Conservation (phyloP, 140 eudicot species). For the Anethum foeniculum region DNA sequence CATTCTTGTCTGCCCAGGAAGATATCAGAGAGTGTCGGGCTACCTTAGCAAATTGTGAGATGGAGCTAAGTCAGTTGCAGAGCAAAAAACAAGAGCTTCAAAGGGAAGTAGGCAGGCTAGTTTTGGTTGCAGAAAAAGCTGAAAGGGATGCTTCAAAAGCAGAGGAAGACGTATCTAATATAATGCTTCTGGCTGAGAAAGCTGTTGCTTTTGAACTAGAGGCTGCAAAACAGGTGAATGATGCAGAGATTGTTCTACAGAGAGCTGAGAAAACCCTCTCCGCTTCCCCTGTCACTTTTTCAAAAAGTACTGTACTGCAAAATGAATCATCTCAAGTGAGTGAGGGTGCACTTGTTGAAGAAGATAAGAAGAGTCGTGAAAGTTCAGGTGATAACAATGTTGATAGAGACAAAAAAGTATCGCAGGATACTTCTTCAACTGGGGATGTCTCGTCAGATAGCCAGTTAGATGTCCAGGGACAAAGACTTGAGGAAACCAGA, state of each 20-base stretch:
- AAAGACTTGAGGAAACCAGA: constrained; percentile 32
- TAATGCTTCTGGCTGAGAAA: constrained; percentile 95
- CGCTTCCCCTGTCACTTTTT: constrained; percentile 30
- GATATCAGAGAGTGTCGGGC: constrained; percentile 54
- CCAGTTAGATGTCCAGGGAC: constrained; percentile 22
- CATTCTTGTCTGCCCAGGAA: constrained; percentile 57
- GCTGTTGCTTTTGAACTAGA: constrained; percentile 94
- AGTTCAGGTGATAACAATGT: constrained; percentile 22
- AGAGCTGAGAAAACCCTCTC: constrained; percentile 62
- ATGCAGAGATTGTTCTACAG: constrained; percentile 72
- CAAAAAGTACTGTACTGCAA: constrained; percentile 31
- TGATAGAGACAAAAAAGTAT: constrained; percentile 35
- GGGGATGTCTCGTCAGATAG: constrained; percentile 33
- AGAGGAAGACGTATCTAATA: constrained; percentile 84
- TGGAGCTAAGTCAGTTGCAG: constrained; percentile 57
- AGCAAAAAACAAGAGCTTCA: constrained; percentile 75
- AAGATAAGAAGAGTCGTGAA: constrained; percentile 30
- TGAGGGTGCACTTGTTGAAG: constrained; percentile 34
- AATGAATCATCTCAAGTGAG: constrained; percentile 23
- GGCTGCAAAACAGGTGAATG: constrained; percentile 77
- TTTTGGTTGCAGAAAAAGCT: constrained; percentile 65
- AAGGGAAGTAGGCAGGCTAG: constrained; percentile 61
- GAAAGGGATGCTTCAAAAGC: constrained; percentile 63
- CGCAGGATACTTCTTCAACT: constrained; percentile 23
- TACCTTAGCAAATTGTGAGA: constrained; percentile 57